phyloP scores from a whole-genome alignment of 2,329 filamentous ascomycete species.

The Tympanopsis confertula region DNA sequence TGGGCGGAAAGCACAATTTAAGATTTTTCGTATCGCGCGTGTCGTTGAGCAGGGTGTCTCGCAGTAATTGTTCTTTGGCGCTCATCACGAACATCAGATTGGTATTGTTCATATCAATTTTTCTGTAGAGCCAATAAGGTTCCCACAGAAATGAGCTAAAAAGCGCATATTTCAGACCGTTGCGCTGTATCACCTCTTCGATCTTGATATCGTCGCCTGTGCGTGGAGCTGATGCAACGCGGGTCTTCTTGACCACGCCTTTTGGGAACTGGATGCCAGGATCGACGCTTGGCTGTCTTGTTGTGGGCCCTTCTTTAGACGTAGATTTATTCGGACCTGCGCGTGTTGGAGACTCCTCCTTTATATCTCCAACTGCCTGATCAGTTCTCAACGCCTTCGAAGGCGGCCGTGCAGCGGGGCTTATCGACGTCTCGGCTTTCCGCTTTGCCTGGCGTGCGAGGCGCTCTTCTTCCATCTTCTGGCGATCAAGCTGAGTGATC shows the following conservation, averaged over 20 bases:
- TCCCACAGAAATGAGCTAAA: slow-evolving; percentile 85
- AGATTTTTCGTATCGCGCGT: slow-evolving; percentile 21
- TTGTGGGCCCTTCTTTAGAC: background rate
- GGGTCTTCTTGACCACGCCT: slow-evolving; percentile 74
- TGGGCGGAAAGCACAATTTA: slow-evolving; percentile 69
- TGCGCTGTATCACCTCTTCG: slow-evolving; percentile 71
- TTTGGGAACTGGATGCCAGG: slow-evolving; percentile 26
- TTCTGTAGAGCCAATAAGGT: slow-evolving; percentile 64
- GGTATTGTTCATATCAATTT: slow-evolving; percentile 49
- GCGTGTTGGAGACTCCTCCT: background rate
- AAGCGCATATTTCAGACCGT: slow-evolving; percentile 63
- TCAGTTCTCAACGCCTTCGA: slow-evolving; percentile 5
- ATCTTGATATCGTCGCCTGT: slow-evolving; percentile 68
- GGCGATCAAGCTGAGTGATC: slow-evolving; percentile 67
- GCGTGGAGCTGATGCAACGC: slow-evolving; percentile 51
- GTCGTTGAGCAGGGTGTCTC: slow-evolving; percentile 8
- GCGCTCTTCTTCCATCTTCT: slow-evolving; percentile 76
- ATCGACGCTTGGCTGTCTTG: slow-evolving; percentile 3
- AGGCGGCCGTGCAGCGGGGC: slow-evolving; percentile 7
- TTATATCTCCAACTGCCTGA: slow-evolving; percentile 2
- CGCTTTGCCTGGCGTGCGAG: slow-evolving; percentile 59
- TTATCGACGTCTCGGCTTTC: slow-evolving; percentile 20
- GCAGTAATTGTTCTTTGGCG: slow-evolving; percentile 41
- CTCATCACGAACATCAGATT: slow-evolving; percentile 51
- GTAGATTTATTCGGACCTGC: background rate